Conservation (phyloP, 139 green algal genomes). For the Tetraselmis striata region DNA sequence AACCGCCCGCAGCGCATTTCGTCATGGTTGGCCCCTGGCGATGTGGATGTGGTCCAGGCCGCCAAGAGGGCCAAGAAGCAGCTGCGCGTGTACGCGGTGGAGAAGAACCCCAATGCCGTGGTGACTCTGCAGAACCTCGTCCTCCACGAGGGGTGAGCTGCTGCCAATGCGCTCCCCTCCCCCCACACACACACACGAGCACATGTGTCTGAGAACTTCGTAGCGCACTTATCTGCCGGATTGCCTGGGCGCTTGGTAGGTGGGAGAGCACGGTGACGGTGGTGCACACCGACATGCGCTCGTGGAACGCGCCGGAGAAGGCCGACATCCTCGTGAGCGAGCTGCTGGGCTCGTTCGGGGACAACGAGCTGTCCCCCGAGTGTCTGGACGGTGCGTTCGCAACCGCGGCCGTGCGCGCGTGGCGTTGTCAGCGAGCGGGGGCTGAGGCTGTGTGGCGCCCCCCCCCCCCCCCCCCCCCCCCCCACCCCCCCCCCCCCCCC, state of each 20-base stretch:
- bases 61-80: slow-evolving; percentile 16
- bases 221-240: too few species aligned
- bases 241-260: too few species aligned
- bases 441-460: too few species aligned
- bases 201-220: neutral
- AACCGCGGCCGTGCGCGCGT: too few species aligned
- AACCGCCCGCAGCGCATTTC: neutral
- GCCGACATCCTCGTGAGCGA: slow-evolving; percentile 92
- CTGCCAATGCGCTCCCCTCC: neutral
- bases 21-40: neutral
- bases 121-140: slow-evolving; percentile 80
- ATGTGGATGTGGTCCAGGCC: too few species aligned
- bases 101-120: slow-evolving; percentile 98
- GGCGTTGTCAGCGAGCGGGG: too few species aligned
- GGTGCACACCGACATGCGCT: slow-evolving; percentile 81
- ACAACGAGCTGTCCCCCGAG: slow-evolving; percentile 98
- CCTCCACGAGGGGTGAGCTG: slow-evolving; percentile 49
- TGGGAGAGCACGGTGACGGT: slow-evolving; percentile 49
- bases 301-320: slow-evolving; percentile 60
- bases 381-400: slow-evolving; percentile 74
- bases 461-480: neutral
- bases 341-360: slow-evolving; percentile 93
- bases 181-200: neutral
- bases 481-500: neutral
- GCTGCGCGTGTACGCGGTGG: slow-evolving; percentile 85